phyloP scores from a whole-genome alignment of 352 stramenopile genomes.

The Phytophthora constricta region DNA sequence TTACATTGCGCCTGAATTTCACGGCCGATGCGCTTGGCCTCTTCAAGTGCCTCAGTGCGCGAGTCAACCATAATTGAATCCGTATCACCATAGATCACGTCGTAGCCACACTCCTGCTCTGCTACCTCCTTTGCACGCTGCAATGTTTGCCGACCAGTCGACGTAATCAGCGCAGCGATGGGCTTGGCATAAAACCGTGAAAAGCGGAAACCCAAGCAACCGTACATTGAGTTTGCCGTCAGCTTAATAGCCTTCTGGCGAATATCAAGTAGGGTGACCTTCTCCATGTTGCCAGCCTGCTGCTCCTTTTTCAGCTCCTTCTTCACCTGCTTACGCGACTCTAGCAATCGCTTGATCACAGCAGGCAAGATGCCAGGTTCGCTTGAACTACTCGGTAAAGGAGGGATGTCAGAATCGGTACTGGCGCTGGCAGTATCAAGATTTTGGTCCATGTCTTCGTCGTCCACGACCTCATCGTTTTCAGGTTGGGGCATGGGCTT shows the following conservation, averaged over 20 bases:
- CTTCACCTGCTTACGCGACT: slow-evolving; percentile 98
- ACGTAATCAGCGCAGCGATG: slow-evolving; percentile 99
- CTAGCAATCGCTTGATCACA: slow-evolving; percentile 98
- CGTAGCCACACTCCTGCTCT: slow-evolving; percentile 96
- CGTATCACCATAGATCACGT: slow-evolving; percentile 99
- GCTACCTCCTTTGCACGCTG: slow-evolving; percentile 98
- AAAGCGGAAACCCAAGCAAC: slow-evolving; percentile 98
- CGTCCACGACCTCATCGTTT: slow-evolving; percentile 78
- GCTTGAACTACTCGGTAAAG: slow-evolving; percentile 72
- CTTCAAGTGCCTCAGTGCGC: slow-evolving; percentile 92
- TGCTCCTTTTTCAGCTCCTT: slow-evolving; percentile 96
- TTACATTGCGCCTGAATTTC: slow-evolving; percentile 99
- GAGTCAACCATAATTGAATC: slow-evolving; percentile 99
- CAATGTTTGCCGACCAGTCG: slow-evolving; percentile 98
- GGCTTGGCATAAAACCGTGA: slow-evolving; percentile 99
- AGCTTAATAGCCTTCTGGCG: slow-evolving; percentile 99
- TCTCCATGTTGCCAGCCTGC: slow-evolving; percentile 86
- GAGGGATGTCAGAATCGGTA: slow-evolving; percentile 87
- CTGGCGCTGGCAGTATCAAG: slow-evolving; percentile 62
- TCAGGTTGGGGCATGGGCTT: slow-evolving; percentile 60
- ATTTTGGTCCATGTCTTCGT: slow-evolving; percentile 81
- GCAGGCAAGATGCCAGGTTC: slow-evolving; percentile 94
- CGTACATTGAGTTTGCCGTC: slow-evolving; percentile 99
- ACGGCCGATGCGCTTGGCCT: slow-evolving; percentile 94
- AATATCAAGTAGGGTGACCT: slow-evolving; percentile 96